These are phyloP conservation scores for Clarireedia hainanense DNA, from an alignment of 2,329 filamentous ascomycete genomes.

Conservation along the genomic window DNA sequence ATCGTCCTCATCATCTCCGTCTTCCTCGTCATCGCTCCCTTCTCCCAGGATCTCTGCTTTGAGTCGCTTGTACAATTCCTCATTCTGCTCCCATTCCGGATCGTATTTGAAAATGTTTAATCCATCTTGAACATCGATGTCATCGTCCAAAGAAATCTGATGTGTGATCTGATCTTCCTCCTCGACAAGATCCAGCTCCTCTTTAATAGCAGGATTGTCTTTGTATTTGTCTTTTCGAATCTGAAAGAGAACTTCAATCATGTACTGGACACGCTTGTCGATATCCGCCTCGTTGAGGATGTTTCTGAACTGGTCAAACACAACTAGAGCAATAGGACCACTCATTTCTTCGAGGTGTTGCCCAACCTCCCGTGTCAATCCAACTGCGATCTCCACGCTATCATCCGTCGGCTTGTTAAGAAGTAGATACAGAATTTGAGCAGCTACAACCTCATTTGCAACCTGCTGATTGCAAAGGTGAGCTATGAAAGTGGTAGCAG, in stretches of 20 bases:
- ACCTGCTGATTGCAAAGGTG: conserved; percentile 96
- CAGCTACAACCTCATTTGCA: conserved; percentile 84
- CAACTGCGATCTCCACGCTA: conserved; percentile 94
- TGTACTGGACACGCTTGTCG: conserved; percentile 97
- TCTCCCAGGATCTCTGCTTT: conserved; percentile 94
- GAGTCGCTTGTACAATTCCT: conserved; percentile 80
- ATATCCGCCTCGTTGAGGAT: conserved; percentile 96
- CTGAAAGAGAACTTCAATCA: conserved; percentile 97
- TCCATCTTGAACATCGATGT: conserved; percentile 75
- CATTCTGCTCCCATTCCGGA: conserved; percentile 79
- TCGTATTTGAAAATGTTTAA: conserved; percentile 97
- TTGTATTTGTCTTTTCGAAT: conserved; percentile 95
- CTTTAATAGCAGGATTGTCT: conserved; percentile 82
- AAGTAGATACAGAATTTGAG: conserved; percentile 85
- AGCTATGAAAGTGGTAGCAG: conserved; percentile 88
- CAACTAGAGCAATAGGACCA: conserved; percentile 72
- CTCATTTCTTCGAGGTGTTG: conserved; percentile 96
- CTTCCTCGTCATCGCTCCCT: conserved; percentile 75
- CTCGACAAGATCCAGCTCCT: conserved; percentile 91
- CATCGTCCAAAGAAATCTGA: conserved; percentile 70
- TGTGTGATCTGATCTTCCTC: conserved; percentile 98
- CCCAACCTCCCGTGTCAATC: conserved; percentile 85
- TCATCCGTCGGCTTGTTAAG: conserved; percentile 95
- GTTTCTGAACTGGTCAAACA: conserved; percentile 93
- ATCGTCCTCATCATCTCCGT: conserved; percentile 55